Evolutionary conservation across 352 stramenopile species (phyloP), one percentile per base, ranked within the genome.

Genomic region (Phytopythium helicoides): DNA sequence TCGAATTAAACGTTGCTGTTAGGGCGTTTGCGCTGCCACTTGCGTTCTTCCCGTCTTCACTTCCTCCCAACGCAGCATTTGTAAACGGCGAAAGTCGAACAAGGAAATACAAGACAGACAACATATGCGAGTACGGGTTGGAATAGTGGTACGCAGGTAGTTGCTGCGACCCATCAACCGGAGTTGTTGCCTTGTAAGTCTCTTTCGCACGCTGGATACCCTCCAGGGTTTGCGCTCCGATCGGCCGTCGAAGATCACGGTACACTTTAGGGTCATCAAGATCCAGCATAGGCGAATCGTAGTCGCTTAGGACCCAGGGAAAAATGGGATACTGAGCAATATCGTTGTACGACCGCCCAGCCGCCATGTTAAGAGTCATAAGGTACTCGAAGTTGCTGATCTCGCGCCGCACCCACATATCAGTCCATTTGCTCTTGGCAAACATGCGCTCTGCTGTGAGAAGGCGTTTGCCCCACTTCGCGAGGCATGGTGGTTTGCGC

Each of bases 311-410:
- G n/a, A 99, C 82, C 97, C 97, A 99, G 7, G 97, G 97, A 56
- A 99, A 99, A 2, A 99, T 56, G 9, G 97, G 97, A 66, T 99
- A 99, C 66, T 99, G 96, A 42, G 91, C 97, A 11, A 98, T 89
- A 58, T 99, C 96, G 65, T 98, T 98, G 68, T 98, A 99, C 45
- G 87, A 98, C 31, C 97, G 73, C 9, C 96, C 97, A 10, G 95
- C 96, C 21, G 97, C 84, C 18, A 97, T 86, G 64, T 99, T 99
- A 16, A 99, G 75, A 60, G 96, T 81, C 66, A 98, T 96, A 0
- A 99, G 62, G 62, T 99, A 99, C 57, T 99, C 97, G 67, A 98
- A 99, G 56, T 87, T 94, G 52, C 74, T 87, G 57, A 94, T 92
- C 50, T 94, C 83, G 35, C 83, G 81, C n/a, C 84, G 72, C 49